These are phyloP conservation scores for Plasmodium vinckei DNA, from an alignment of 169 alveolate genomes.

Conservation along the genomic window DNA sequence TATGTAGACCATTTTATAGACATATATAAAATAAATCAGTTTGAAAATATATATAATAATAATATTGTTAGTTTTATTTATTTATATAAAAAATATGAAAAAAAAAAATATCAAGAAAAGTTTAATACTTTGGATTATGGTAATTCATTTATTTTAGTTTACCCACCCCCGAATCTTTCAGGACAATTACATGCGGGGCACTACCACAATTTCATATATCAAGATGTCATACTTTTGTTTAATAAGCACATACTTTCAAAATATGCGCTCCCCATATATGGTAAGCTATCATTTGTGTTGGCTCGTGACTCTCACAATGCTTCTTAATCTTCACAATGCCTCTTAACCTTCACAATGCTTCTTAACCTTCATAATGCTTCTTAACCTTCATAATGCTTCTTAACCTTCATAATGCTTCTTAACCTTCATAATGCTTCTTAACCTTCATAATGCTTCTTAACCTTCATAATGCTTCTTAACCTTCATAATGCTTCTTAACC, in stretches of 20 bases:
- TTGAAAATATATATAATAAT: slow-evolving; percentile 20
- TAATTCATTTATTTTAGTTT: slow-evolving; percentile 28
- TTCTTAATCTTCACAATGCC: not conserved
- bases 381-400: not conserved
- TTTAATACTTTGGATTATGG: slow-evolving; percentile 14
- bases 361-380: not conserved
- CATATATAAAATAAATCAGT: slow-evolving; percentile 11
- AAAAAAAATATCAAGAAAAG: slow-evolving; percentile 14
- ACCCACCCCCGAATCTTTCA: slow-evolving; percentile 59
- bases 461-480: not conserved
- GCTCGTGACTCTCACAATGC: no score
- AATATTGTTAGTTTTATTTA: not conserved
- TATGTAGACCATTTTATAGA: not conserved
- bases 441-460: not conserved
- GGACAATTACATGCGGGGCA: slow-evolving; percentile 69
- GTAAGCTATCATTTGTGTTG: not conserved
- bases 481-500: not conserved
- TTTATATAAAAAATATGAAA: not conserved
- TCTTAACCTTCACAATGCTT: no score
- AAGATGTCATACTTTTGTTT: slow-evolving; percentile 13
- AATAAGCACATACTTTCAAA: slow-evolving; percentile 22
- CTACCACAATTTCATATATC: slow-evolving; percentile 36
- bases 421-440: not conserved
- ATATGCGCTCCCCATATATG: slow-evolving; percentile 18
- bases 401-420: not conserved